These are phyloP conservation scores for Pleurotus giganteus DNA, from an alignment of 768 basidiomycete genomes.

Conservation along the genomic window DNA sequence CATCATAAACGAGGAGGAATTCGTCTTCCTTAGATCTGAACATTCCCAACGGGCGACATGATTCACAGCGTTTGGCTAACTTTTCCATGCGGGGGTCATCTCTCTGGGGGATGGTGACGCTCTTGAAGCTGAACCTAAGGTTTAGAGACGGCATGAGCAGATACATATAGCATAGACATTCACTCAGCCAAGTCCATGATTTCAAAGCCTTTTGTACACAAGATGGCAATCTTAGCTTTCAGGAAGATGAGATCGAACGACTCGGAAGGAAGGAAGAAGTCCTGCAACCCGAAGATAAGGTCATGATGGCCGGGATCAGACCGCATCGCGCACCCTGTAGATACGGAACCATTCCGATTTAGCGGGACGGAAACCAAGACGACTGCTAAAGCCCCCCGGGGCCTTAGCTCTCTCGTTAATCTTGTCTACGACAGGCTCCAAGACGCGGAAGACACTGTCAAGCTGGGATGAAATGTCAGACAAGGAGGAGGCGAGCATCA, in stretches of 20 bases:
- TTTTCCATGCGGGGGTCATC: conserved; percentile 66
- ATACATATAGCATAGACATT: conserved; percentile 22
- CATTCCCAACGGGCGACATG: conserved; percentile 88
- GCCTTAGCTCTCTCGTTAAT: conserved; percentile 76
- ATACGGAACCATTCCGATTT: conserved; percentile 94
- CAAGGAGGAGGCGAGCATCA: neutral
- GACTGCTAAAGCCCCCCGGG: conserved; percentile 67
- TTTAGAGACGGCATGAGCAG: neutral
- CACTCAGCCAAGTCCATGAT: conserved; percentile 96
- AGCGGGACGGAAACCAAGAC: conserved; percentile 74
- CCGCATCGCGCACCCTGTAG: conserved; percentile 47
- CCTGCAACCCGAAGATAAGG: conserved; percentile 36
- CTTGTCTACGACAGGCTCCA: conserved; percentile 95
- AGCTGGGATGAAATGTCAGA: conserved; percentile 36
- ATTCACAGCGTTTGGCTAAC: conserved; percentile 83
- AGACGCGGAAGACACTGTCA: conserved; percentile 92
- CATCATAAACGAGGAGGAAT: conserved; percentile 92
- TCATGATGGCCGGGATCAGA: neutral
- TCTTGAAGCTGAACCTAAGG: conserved; percentile 63
- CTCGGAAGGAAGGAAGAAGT: conserved; percentile 92
- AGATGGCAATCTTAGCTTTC: conserved; percentile 89
- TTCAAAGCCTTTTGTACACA: conserved; percentile 93
- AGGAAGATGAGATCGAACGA: conserved; percentile 90
- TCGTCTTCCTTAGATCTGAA: conserved; percentile 90
- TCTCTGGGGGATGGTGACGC: conserved; percentile 83